These are phyloP conservation scores for Fraxinus excelsior DNA, from an alignment of 257 asterid species.

Conservation along the genomic window DNA sequence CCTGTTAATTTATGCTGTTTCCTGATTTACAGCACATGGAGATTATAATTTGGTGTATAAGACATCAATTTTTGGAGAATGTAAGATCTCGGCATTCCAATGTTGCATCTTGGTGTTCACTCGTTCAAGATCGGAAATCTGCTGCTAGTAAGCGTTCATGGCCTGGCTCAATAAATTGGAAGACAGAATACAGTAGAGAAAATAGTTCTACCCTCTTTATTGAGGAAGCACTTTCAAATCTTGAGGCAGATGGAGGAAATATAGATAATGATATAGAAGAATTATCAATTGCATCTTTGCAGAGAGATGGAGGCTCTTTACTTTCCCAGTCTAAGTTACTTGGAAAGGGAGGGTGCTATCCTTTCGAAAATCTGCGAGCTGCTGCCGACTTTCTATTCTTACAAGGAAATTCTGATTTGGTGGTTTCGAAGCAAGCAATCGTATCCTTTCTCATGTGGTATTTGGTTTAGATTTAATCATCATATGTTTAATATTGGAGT, in stretches of 20 bases:
- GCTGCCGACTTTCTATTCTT: conserved; percentile 89
- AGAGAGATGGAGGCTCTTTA: conserved; percentile 46
- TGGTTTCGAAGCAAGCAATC: conserved; percentile 86
- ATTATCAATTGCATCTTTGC: conserved; percentile 44
- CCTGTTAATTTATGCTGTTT: conserved; percentile 7
- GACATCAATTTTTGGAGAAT: conserved; percentile 72
- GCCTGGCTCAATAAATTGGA: conserved; percentile 54
- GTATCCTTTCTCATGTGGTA: conserved; percentile 59
- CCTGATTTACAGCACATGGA: conserved; percentile 73
- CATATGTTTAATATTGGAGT: neutral
- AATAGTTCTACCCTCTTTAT: conserved; percentile 66
- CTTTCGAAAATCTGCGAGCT: conserved; percentile 72
- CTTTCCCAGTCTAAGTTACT: conserved; percentile 52
- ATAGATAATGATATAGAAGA: conserved; percentile 52
- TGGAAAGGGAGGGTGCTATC: conserved; percentile 78
- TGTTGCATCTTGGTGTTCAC: conserved; percentile 60
- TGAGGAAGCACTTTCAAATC: conserved; percentile 84
- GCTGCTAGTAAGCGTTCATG: conserved; percentile 77
- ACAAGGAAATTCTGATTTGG: conserved; percentile 84
- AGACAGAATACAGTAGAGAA: conserved; percentile 38
- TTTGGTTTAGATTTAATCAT: neutral
- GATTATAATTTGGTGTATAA: conserved; percentile 82
- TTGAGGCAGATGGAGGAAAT: conserved; percentile 61
- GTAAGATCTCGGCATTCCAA: conserved; percentile 55
- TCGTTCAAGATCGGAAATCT: conserved; percentile 66